phyloP scores from a whole-genome alignment of 306 rosid genomes.

The Senna siamea region DNA sequence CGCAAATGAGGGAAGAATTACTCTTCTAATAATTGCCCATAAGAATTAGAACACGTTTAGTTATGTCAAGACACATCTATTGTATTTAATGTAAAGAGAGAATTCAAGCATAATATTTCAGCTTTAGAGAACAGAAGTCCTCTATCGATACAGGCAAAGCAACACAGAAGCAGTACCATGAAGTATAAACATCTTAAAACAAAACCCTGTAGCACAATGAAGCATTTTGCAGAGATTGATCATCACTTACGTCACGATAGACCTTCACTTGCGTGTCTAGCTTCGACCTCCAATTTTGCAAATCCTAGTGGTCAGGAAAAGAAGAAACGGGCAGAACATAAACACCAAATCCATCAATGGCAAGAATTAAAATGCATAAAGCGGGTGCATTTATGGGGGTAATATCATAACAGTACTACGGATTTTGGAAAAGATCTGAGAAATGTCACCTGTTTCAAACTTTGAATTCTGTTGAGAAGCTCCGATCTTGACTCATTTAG shows the following conservation, averaged over 20 bases:
- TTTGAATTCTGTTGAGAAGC: slow-evolving; percentile 79
- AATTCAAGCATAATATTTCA: background rate
- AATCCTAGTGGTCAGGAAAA: slow-evolving; percentile 59
- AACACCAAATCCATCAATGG: slow-evolving; percentile 4
- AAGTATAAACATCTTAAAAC: background rate
- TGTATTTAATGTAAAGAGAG: too few relatives aligned
- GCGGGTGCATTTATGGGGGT: background rate
- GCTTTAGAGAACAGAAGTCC: slow-evolving; percentile 7
- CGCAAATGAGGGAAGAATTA: background rate
- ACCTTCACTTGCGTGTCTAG: slow-evolving; percentile 85
- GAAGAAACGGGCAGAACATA: background rate
- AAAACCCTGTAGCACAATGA: slow-evolving; percentile 16
- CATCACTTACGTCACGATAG: slow-evolving; percentile 78
- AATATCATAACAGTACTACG: slow-evolving; percentile 8
- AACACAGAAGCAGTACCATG: slow-evolving; percentile 3
- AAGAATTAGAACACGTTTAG: too few relatives aligned
- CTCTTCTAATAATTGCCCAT: background rate
- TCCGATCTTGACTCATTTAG: slow-evolving; percentile 90
- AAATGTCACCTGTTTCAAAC: slow-evolving; percentile 73
- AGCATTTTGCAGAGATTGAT: background rate
- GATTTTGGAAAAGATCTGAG: background rate
- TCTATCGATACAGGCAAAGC: slow-evolving; percentile 2
- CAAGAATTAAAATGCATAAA: background rate
- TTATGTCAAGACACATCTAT: background rate
- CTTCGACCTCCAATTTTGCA: slow-evolving; percentile 91